Evolutionary conservation across 805 yeast species (phyloP).

Genomic region (Saccharomyces eubayanus): DNA sequence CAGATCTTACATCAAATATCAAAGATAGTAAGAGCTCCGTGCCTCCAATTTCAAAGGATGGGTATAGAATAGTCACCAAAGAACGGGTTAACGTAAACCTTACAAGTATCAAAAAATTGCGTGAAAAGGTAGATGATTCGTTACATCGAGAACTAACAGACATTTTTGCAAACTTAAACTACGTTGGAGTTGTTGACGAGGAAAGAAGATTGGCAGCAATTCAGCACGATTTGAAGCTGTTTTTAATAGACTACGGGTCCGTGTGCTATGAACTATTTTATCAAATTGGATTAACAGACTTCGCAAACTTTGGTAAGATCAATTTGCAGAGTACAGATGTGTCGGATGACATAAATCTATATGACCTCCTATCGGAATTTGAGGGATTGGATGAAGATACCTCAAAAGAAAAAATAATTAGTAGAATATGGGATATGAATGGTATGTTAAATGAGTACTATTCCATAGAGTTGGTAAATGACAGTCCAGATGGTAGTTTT

Average conservation of each 20-base stretch:
- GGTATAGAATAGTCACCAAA: constrained; percentile 16
- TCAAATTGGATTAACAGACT: constrained; percentile 69
- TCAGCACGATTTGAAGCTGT: constrained; percentile 73
- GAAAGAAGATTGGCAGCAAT: constrained; percentile 65
- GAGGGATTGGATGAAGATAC: constrained; percentile 26
- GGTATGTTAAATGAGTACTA: constrained; percentile 84
- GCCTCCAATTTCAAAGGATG: background rate
- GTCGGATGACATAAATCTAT: constrained; percentile 13
- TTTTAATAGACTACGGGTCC: constrained; percentile 72
- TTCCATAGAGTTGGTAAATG: constrained; percentile 36
- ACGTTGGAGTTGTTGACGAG: constrained; percentile 77
- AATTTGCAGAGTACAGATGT: constrained; percentile 29
- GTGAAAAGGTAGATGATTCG: constrained; percentile 39
- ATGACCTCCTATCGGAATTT: constrained; percentile 26
- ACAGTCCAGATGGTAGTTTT: constrained; percentile 22
- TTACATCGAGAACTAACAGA: constrained; percentile 52
- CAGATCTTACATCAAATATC: background rate
- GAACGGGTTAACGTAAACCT: constrained; percentile 40
- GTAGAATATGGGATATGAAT: constrained; percentile 40
- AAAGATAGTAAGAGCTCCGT: background rate
- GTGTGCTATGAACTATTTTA: constrained; percentile 64
- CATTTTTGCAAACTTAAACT: constrained; percentile 59
- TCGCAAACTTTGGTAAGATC: constrained; percentile 70
- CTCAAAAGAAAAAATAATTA: background rate
- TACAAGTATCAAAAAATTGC: constrained; percentile 50